Evolutionary conservation across 768 basidiomycete genomes (phyloP).

Genomic region (Exsudoporus frostii): DNA sequence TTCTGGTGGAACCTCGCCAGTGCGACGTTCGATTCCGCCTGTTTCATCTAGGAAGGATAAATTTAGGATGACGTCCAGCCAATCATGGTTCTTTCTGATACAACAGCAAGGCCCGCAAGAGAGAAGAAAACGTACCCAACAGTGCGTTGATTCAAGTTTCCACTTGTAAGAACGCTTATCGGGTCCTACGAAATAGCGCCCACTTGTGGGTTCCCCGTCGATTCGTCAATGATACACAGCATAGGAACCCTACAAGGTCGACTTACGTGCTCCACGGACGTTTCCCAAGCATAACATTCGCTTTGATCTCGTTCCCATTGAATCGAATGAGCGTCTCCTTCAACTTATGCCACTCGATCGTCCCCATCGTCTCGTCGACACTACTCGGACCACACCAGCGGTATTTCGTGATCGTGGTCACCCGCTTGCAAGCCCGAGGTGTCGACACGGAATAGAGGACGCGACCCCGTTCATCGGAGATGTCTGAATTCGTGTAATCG

Average conservation of each 20-base stretch:
- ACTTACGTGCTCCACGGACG: slow-evolving; percentile 25
- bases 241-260: neutral
- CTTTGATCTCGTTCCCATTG: slow-evolving; percentile 27
- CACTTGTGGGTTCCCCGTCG: slow-evolving; percentile 13
- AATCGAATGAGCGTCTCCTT: slow-evolving; percentile 29
- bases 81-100: neutral
- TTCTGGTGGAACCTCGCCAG: slow-evolving; percentile 25
- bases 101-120: neutral
- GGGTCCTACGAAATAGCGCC: slow-evolving; percentile 32
- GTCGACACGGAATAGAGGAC: slow-evolving; percentile 23
- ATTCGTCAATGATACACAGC: neutral
- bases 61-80: neutral
- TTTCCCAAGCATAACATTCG: slow-evolving; percentile 21
- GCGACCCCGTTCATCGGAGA: slow-evolving; percentile 18
- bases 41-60: slow-evolving; percentile 20
- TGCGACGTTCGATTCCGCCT: slow-evolving; percentile 3
- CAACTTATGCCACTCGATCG: slow-evolving; percentile 34
- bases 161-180: slow-evolving; percentile 36
- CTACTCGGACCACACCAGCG: slow-evolving; percentile 18
- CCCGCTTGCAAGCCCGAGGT: slow-evolving; percentile 8
- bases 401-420: slow-evolving; percentile 26
- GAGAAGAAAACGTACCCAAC: slow-evolving; percentile 17
- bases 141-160: slow-evolving; percentile 28
- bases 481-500: slow-evolving; percentile 17
- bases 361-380: slow-evolving; percentile 29